Conservation (phyloP, 2,329 filamentous ascomycete genomes). For the Phyllosticta capitalensis region DNA sequence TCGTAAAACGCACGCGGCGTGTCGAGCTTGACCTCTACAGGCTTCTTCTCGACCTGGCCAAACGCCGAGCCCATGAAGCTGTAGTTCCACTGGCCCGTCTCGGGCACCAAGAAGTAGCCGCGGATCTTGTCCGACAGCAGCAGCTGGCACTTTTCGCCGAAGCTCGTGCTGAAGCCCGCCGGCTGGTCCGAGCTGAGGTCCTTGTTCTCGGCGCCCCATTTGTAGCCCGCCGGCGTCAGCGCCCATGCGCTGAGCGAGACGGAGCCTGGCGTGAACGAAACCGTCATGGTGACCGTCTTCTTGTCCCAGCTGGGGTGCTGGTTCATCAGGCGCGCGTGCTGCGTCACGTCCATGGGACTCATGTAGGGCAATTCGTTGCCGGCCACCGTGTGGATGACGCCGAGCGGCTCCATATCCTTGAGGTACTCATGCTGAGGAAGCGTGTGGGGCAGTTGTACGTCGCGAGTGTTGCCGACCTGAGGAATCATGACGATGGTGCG, state of each 20-base stretch:
- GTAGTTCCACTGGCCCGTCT: conserved; percentile 90
- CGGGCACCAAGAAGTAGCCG: conserved; percentile 92
- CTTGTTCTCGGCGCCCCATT: conserved; percentile 95
- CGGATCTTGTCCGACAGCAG: conserved; percentile 86
- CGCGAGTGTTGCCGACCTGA: conserved; percentile 86
- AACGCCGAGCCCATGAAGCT: conserved; percentile 94
- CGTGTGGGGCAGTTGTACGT: conserved; percentile 81
- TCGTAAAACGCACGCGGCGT: conserved; percentile 83
- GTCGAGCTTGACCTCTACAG: conserved; percentile 86
- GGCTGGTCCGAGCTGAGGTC: conserved; percentile 89
- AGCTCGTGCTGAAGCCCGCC: conserved; percentile 79
- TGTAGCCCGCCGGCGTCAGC: conserved; percentile 83
- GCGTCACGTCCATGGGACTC: conserved; percentile 88
- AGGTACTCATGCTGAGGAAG: conserved; percentile 89
- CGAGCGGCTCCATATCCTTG: conserved; percentile 75
- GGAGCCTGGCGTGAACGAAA: conserved; percentile 92
- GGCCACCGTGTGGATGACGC: conserved; percentile 89
- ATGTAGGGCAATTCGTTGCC: conserved; percentile 95
- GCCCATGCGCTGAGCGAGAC: conserved; percentile 92
- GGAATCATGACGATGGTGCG: conserved; percentile 96
- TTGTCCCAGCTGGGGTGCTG: conserved; percentile 72
- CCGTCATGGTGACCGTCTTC: conserved; percentile 88
- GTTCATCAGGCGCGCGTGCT: conserved; percentile 84
- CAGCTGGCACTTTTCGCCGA: conserved; percentile 93
- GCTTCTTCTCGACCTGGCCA: conserved; percentile 79